Conservation (phyloP, 805 yeast genomes). For the Starmerella apis region DNA sequence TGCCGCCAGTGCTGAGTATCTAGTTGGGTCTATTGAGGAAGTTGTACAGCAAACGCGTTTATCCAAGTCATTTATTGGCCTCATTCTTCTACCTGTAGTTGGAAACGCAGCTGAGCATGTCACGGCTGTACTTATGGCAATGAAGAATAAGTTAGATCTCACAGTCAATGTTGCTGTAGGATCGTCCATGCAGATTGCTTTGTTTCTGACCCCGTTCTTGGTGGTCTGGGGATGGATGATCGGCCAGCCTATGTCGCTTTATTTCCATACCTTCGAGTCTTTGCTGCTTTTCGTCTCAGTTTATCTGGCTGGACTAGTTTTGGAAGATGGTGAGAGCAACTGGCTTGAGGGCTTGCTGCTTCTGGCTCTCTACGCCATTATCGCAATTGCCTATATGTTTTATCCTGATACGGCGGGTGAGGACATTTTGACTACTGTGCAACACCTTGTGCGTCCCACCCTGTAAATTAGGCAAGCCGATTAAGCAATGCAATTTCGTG, state of each 20-base stretch:
- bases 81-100: slow-evolving; percentile 87
- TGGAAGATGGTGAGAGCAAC: slow-evolving; percentile 88
- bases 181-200: slow-evolving; percentile 86
- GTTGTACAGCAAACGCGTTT: slow-evolving; percentile 75
- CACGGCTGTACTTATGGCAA: slow-evolving; percentile 89
- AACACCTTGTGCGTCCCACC: not conserved
- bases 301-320: slow-evolving; percentile 73
- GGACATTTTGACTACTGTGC: slow-evolving; percentile 3
- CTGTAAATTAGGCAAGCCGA: too few relatives aligned
- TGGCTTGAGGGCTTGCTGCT: slow-evolving; percentile 97
- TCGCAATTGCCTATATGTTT: slow-evolving; percentile 81
- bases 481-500: too few relatives aligned
- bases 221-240: slow-evolving; percentile 89
- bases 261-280: slow-evolving; percentile 88
- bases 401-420: slow-evolving; percentile 45
- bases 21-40: slow-evolving; percentile 87
- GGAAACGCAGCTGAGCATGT: slow-evolving; percentile 99
- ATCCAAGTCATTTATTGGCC: slow-evolving; percentile 89
- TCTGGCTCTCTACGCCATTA: slow-evolving; percentile 71
- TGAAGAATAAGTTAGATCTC: slow-evolving; percentile 89
- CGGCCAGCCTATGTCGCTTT: slow-evolving; percentile 84
- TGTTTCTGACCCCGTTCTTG: slow-evolving; percentile 91
- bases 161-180: slow-evolving; percentile 97
- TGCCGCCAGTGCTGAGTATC: slow-evolving; percentile 82
- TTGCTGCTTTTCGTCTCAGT: slow-evolving; percentile 84